Evolutionary conservation across 2,329 filamentous ascomycete species (phyloP).

Genomic region (Aureobasidium leucospermi): DNA sequence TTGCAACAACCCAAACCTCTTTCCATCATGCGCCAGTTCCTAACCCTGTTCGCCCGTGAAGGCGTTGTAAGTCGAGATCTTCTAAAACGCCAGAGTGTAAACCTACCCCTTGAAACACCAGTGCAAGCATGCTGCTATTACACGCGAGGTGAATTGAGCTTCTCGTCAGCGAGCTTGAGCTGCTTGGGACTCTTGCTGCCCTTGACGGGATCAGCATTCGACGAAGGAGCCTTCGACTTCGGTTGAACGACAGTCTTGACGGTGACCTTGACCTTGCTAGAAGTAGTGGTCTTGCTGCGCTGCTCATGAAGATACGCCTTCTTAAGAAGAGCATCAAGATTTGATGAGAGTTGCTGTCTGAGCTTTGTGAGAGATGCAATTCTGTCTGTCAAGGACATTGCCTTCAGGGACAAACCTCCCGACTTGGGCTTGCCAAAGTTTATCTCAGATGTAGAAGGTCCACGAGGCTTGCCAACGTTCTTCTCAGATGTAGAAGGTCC

Average conservation of each 20-base stretch:
- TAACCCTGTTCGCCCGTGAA: not conserved
- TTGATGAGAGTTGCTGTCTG: not conserved
- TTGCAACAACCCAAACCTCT: not conserved
- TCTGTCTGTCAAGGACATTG: no score
- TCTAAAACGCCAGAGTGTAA: constrained; percentile 1
- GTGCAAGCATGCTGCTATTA: not conserved
- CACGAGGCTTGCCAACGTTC: not conserved
- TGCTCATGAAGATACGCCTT: not conserved
- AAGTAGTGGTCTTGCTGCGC: not conserved
- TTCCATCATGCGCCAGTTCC: not conserved
- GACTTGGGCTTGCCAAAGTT: not conserved
- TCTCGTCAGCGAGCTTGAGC: not conserved
- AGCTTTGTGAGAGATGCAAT: not conserved
- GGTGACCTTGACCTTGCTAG: not conserved
- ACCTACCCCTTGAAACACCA: not conserved
- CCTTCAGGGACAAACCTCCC: not conserved
- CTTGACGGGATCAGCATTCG: not conserved
- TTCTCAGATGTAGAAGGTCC: not conserved
- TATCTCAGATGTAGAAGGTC: not conserved
- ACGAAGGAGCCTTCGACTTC: not conserved
- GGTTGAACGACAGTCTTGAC: not conserved
- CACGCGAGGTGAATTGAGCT: not conserved
- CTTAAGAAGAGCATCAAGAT: not conserved
- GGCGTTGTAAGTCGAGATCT: not conserved
- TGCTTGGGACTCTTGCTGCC: not conserved